Evolutionary conservation across 2,329 filamentous ascomycete genomes (phyloP), one percentile per base, ranked within the genome.

Genomic region (Madurella mycetomatis): DNA sequence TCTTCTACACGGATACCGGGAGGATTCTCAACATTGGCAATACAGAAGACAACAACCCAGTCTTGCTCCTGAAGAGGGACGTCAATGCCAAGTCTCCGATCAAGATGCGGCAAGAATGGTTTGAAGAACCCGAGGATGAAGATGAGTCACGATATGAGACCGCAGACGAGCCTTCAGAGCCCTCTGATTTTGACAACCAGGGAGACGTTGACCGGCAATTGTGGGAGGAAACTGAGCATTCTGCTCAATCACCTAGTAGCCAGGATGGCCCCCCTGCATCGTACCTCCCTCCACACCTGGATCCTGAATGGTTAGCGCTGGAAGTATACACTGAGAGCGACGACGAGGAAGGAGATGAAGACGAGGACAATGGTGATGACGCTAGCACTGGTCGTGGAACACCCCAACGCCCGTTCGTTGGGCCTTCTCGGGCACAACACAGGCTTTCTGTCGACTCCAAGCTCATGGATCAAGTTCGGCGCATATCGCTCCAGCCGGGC

Each of bases 1-100:
- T 96, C 32, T 95, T 96, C 70, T 96, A 96, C 65, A 90, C 91
- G 1, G 89, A 95, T 61, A 95, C 90, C 0, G 91, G 91, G 16
- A 89, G 89, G 62, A 89, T 96, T 9, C 76, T 96, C 25, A 95
- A 95, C 57, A 91, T 96, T 52, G 75, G 76, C 15, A 72, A 70
- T 18, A 70, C 71, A 9, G 85, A 85, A 13, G 80, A 80, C 2
- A 90, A 87, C 64, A 89, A 84, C 55, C 87, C 89, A 0, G 83
- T 92, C 1, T 73, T 94, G 1, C 71, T 94, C 0, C 68, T 94
- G 41, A 92, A 91, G 67, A 76, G 89, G 60, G 87, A 92, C 61
- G 60, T 81, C 5, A 77, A 84, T 55, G 84, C 86, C 15, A 72
- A 81, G 11, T 80, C 83, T 1, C 84, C 85, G 5, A 75, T 80